Percentiles rank a stretch among this genome's conserved stretches.
Conservation (phyloP, 2,329 filamentous ascomycete genomes). For the Alternaria panax region DNA sequence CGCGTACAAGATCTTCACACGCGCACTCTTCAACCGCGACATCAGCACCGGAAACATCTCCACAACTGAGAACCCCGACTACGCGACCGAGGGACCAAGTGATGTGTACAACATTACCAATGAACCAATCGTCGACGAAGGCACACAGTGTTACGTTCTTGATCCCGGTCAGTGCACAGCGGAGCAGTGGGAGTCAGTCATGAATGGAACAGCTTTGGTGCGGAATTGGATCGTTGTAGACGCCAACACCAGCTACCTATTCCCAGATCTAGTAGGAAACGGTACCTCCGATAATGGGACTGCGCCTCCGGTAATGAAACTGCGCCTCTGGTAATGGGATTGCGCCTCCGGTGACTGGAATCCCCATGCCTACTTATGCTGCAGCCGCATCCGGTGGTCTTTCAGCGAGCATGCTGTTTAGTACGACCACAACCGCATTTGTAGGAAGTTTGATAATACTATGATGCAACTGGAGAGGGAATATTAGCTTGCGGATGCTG, state of each 20-base stretch:
- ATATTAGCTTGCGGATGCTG: neutral
- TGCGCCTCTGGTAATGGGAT: conserved; percentile 20
- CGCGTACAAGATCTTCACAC: conserved; percentile 60
- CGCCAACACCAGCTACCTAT: conserved; percentile 41
- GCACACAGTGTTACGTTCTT: conserved; percentile 46
- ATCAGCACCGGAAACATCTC: conserved; percentile 62
- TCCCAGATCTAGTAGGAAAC: conserved; percentile 34
- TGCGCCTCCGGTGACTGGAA: neutral
- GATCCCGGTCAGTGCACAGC: conserved; percentile 39
- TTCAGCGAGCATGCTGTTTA: conserved; percentile 11
- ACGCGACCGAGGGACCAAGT: conserved; percentile 42
- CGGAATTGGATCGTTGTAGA: conserved; percentile 47
- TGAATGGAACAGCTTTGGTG: conserved; percentile 41
- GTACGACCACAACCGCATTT: conserved; percentile 11
- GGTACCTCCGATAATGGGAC: conserved; percentile 20
- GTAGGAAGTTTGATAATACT: conserved; percentile 20
- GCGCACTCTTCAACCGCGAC: conserved; percentile 60
- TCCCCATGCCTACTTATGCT: neutral
- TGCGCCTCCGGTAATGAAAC: conserved; percentile 11
- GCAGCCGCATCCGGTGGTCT: conserved; percentile 18
- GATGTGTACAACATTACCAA: conserved; percentile 57
- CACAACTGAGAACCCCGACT: conserved; percentile 52
- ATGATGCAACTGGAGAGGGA: neutral
- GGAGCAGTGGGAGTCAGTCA: conserved; percentile 43
- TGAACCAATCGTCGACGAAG: conserved; percentile 50